A percentile compares a stretch with the other conserved stretches of the same genome.
Conservation (phyloP, 140 eudicot genomes). For the Cichorium intybus region DNA sequence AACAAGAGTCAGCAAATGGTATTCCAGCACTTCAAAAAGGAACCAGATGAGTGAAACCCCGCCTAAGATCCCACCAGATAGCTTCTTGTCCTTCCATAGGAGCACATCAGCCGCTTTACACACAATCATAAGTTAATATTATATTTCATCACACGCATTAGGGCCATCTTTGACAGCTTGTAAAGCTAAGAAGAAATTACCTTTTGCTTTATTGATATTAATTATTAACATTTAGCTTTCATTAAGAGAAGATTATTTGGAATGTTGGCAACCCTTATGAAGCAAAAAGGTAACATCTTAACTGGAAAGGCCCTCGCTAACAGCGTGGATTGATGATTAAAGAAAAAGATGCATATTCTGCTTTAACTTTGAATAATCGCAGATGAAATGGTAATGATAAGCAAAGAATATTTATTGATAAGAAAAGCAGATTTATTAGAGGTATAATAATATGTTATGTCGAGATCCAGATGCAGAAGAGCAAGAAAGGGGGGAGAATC, state of each 20-base stretch:
- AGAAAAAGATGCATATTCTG: slow-evolving; percentile 5
- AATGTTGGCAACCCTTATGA: slow-evolving; percentile 7
- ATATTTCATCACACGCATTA: too few relatives aligned
- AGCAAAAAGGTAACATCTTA: slow-evolving; percentile 25
- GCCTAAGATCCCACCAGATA: slow-evolving; percentile 66
- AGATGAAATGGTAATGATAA: neutral
- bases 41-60: slow-evolving; percentile 75
- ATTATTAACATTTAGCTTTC: slow-evolving; percentile 15
- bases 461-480: slow-evolving; percentile 19
- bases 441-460: neutral
- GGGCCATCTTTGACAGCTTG: slow-evolving; percentile 12
- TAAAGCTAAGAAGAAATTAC: slow-evolving; percentile 3
- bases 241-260: slow-evolving; percentile 4
- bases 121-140: slow-evolving; percentile 6
- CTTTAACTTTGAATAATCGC: neutral
- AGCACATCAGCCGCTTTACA: slow-evolving; percentile 83
- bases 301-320: slow-evolving; percentile 17
- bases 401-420: too few relatives aligned
- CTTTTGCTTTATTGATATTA: slow-evolving; percentile 4
- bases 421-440: neutral
- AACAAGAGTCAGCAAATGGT: slow-evolving; percentile 67
- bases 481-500: too few relatives aligned
- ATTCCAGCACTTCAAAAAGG: slow-evolving; percentile 66
- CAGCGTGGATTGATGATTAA: slow-evolving; percentile 11
- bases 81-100: slow-evolving; percentile 90